These are phyloP conservation scores for Wickerhamomyces silvicola DNA, from an alignment of 805 yeast species.

Conservation along the genomic window DNA sequence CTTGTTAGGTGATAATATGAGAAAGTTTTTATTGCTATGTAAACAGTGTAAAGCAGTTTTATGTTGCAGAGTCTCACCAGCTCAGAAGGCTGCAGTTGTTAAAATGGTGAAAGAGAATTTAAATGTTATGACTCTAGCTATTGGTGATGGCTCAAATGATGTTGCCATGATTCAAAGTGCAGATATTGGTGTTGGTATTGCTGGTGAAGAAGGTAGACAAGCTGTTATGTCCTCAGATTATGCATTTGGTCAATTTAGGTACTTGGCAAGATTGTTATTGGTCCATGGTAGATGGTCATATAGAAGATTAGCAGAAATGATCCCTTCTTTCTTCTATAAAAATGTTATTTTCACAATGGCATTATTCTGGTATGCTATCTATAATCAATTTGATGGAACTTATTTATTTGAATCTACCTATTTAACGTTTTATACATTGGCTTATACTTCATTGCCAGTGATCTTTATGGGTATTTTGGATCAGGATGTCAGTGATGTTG, in stretches of 20 bases:
- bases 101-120: slow-evolving; percentile 66
- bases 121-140: slow-evolving; percentile 79
- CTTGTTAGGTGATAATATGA: slow-evolving; percentile 36
- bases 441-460: slow-evolving; percentile 76
- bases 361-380: slow-evolving; percentile 75
- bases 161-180: slow-evolving; percentile 91
- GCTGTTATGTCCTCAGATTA: slow-evolving; percentile 87
- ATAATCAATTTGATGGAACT: slow-evolving; percentile 70
- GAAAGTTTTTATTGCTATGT: slow-evolving; percentile 63
- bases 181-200: slow-evolving; percentile 83
- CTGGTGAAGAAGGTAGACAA: slow-evolving; percentile 88
- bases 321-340: slow-evolving; percentile 75
- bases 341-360: slow-evolving; percentile 71
- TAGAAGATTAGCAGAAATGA: slow-evolving; percentile 75
- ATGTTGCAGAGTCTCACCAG: slow-evolving; percentile 85
- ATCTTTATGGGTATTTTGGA: slow-evolving; percentile 74
- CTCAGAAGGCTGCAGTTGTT: slow-evolving; percentile 83
- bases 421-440: slow-evolving; percentile 75
- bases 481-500: slow-evolving; percentile 69
- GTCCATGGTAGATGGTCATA: slow-evolving; percentile 89
- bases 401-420: slow-evolving; percentile 74
- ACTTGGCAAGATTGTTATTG: slow-evolving; percentile 53
- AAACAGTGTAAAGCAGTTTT: slow-evolving; percentile 77
- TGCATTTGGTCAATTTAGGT: slow-evolving; percentile 80
- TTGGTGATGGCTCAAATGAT: slow-evolving; percentile 87